Evolutionary conservation across 441 rosid genomes (phyloP), one percentile per base, ranked within the genome.

Genomic region (Mallotus japonicus): DNA sequence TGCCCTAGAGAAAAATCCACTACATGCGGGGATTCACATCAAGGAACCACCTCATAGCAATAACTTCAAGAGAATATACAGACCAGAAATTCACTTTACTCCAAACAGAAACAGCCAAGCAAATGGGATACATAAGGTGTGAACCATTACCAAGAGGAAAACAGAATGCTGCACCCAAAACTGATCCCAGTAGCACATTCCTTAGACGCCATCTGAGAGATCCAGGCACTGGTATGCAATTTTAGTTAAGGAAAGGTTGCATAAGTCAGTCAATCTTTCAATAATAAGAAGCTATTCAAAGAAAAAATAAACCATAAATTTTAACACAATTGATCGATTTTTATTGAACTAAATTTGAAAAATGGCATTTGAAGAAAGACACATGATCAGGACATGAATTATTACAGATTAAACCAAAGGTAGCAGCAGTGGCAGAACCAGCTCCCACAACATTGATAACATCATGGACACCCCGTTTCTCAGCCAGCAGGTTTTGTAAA

Each of bases 391-490:
- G 56, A 58, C 14, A 78, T 7, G 71, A 69, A 32, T 49, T 73
- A 76, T 82, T 91, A 91, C 98, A 73, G 55, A 95, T 82, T 67
- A 95, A 59, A 76, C 96, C 98, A 79, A 95, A 95, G 6, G 92
- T 73, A 13, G 99, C 98, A 60, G 97, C 93, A 69, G 99, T 91
- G 42, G 97, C 98, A 37, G 99, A 95, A 80, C 98, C 99, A 67
- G 97, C 98, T 68, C 96, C 98, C 14, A 85, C 97, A 17, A 88
- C 82, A 80, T 95, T 91, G 81, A 78, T 83, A 77, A 92, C 89
- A 84, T 92, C 98, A 73, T 90, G 94, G 7, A 89, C 85, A 55
- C 91, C 92, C 42, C 93, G 86, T 34, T 86, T 84, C 86, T 92
- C 97, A 58, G 97, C 92, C 51, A 92, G 82, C 74, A 92, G 72